A percentile compares a stretch with the other conserved stretches of the same genome.
Conservation (phyloP, 1,139 yeast species). For the Saccharomyces hybrid region DNA sequence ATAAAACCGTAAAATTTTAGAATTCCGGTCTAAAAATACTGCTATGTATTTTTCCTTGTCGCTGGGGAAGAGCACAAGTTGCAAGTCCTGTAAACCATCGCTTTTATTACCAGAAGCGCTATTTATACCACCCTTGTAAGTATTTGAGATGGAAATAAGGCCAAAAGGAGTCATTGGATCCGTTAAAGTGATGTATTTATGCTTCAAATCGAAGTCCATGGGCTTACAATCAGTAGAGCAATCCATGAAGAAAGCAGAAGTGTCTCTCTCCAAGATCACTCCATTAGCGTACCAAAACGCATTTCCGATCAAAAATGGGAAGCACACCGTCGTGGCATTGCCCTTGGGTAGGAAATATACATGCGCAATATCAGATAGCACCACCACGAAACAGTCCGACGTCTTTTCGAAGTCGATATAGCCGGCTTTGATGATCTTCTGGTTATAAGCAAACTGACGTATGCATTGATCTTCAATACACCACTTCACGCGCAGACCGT, state of each 20-base stretch:
- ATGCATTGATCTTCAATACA: slow-evolving; percentile 16
- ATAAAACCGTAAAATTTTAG: slow-evolving; percentile 19
- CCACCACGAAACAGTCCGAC: slow-evolving; percentile 23
- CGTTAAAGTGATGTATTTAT: slow-evolving; percentile 27
- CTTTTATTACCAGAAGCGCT: background rate
- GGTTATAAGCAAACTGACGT: slow-evolving; percentile 19
- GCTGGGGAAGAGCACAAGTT: slow-evolving; percentile 23
- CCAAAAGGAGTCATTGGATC: slow-evolving; percentile 32
- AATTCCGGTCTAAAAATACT: slow-evolving; percentile 16
- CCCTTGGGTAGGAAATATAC: slow-evolving; percentile 23
- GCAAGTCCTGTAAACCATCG: slow-evolving; percentile 5
- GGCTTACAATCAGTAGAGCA: slow-evolving; percentile 1
- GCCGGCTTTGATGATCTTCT: slow-evolving; percentile 23
- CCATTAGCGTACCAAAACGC: slow-evolving; percentile 30
- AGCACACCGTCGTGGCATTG: slow-evolving; percentile 20
- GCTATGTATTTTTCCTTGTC: slow-evolving; percentile 17
- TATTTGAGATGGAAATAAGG: slow-evolving; percentile 2
- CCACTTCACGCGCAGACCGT: slow-evolving; percentile 24
- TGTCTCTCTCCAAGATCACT: slow-evolving; percentile 22
- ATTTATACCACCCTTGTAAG: background rate
- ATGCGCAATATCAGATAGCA: slow-evolving; percentile 23
- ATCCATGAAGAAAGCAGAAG: slow-evolving; percentile 2
- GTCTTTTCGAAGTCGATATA: slow-evolving; percentile 26
- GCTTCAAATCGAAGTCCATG: slow-evolving; percentile 10
- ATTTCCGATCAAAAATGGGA: slow-evolving; percentile 26